Conservation (phyloP, 2,329 filamentous ascomycete species). For the Cladosporium sp. region DNA sequence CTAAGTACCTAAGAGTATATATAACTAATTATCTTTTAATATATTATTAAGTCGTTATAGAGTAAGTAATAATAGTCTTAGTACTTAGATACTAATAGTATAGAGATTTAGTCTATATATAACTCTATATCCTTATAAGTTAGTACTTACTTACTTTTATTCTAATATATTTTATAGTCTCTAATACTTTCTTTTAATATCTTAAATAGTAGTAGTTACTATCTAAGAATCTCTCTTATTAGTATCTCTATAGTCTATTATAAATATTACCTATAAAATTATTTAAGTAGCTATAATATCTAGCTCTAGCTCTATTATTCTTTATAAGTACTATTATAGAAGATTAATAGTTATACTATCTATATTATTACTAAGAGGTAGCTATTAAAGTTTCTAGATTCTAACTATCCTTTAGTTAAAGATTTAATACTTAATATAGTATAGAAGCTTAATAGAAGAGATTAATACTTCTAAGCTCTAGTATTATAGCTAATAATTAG, state of each 20-base stretch:
- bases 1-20: slow-evolving; percentile 12
- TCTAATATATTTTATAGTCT: slow-evolving; percentile 18
- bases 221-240: slow-evolving; percentile 24
- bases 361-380: slow-evolving; percentile 5
- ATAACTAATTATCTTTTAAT: slow-evolving; percentile 4
- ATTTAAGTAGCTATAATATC: slow-evolving; percentile 20
- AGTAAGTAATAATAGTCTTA: slow-evolving; percentile 17
- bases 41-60: slow-evolving; percentile 20
- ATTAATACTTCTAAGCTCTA: slow-evolving; percentile 17
- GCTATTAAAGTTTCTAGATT: slow-evolving; percentile 24
- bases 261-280: slow-evolving; percentile 14
- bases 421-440: slow-evolving; percentile 23
- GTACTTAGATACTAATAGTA: slow-evolving; percentile 21
- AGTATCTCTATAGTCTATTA: slow-evolving; percentile 22
- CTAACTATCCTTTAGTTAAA: slow-evolving; percentile 17
- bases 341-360: too few relatives aligned
- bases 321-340: slow-evolving; percentile 19
- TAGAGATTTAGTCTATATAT: slow-evolving; percentile 22
- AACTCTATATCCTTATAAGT: slow-evolving; percentile 2
- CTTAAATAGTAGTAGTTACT: slow-evolving; percentile 22
- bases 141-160: slow-evolving; percentile 16
- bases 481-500: slow-evolving; percentile 16
- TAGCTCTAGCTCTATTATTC: slow-evolving; percentile 7
- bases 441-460: slow-evolving; percentile 24
- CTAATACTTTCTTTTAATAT: slow-evolving; percentile 20